Conservation (phyloP, 108 stramenopile genomes). For the Conticribra weissflogii region DNA sequence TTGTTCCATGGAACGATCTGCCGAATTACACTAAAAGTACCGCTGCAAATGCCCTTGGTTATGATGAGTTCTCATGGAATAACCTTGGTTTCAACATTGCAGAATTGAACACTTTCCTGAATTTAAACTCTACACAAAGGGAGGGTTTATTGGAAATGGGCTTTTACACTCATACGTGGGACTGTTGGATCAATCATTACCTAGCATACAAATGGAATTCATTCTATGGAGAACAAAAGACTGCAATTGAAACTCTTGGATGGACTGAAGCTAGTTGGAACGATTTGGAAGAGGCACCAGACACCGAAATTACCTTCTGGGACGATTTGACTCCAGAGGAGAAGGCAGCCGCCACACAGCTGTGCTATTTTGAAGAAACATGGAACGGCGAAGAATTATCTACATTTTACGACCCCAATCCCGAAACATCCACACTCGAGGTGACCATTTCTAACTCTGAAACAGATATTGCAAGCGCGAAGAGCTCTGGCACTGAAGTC, state of each 20-base stretch:
- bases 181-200: constrained; percentile 65
- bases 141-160: constrained; percentile 49
- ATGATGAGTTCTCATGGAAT: constrained; percentile 42
- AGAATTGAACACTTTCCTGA: constrained; percentile 48
- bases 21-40: constrained; percentile 2
- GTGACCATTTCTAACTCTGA: too few relatives aligned
- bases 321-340: constrained; percentile 44
- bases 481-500: too few relatives aligned
- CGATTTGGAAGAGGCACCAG: constrained; percentile 9
- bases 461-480: too few relatives aligned
- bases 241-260: constrained; percentile 44
- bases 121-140: constrained; percentile 26
- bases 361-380: constrained; percentile 57
- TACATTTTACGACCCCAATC: constrained; percentile 19
- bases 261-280: constrained; percentile 52
- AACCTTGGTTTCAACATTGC: constrained; percentile 27
- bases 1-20: constrained; percentile 44
- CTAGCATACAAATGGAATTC: constrained; percentile 49
- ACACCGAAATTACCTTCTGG: constrained; percentile 43
- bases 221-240: constrained; percentile 34
- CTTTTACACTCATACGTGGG: constrained; percentile 56
- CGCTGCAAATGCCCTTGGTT: constrained; percentile 27
- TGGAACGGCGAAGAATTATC: constrained; percentile 44
- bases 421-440: too few relatives aligned
- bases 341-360: constrained; percentile 40